phyloP scores from a whole-genome alignment of 2,329 filamentous ascomycete species.

The Alternaria rosae region DNA sequence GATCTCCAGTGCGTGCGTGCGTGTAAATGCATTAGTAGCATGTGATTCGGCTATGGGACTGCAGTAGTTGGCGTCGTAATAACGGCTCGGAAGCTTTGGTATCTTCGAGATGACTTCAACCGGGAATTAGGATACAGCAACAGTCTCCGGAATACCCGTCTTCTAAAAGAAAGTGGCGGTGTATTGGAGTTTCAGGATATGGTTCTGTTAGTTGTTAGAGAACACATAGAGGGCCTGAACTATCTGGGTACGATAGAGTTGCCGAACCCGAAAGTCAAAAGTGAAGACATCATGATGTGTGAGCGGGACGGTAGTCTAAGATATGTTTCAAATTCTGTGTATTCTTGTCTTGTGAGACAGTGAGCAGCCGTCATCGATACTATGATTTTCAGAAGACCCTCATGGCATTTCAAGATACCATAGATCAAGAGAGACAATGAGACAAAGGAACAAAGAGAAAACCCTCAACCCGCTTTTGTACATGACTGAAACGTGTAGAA shows the following conservation, averaged over 20 bases:
- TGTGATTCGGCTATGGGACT: slow-evolving; percentile 19
- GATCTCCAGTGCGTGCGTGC: slow-evolving; percentile 12
- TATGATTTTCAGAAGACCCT: slow-evolving; percentile 19
- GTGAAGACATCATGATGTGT: slow-evolving; percentile 4
- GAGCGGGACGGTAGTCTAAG: slow-evolving; percentile 12
- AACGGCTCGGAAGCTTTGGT: slow-evolving; percentile 20
- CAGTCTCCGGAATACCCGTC: background rate
- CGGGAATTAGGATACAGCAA: background rate
- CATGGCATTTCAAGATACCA: slow-evolving; percentile 21
- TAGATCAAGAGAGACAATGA: slow-evolving; percentile 18
- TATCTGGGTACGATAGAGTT: background rate
- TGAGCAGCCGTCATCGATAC: slow-evolving; percentile 24
- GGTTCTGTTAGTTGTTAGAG: slow-evolving; percentile 2
- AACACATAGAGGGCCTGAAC: slow-evolving; percentile 3
- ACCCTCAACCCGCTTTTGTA: slow-evolving; percentile 41
- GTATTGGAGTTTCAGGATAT: background rate
- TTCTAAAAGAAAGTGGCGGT: slow-evolving; percentile 11
- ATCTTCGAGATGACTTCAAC: slow-evolving; percentile 10
- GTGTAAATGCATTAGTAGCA: slow-evolving; percentile 13
- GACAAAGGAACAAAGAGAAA: slow-evolving; percentile 17
- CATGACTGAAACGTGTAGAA: slow-evolving; percentile 27
- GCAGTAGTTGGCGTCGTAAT: slow-evolving; percentile 20
- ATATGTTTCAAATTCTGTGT: slow-evolving; percentile 34
- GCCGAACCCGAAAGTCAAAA: slow-evolving; percentile 1
- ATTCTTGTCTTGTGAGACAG: slow-evolving; percentile 26